These are phyloP conservation scores for Cladosporium velox DNA, from an alignment of 2,329 filamentous ascomycete species.

Conservation along the genomic window DNA sequence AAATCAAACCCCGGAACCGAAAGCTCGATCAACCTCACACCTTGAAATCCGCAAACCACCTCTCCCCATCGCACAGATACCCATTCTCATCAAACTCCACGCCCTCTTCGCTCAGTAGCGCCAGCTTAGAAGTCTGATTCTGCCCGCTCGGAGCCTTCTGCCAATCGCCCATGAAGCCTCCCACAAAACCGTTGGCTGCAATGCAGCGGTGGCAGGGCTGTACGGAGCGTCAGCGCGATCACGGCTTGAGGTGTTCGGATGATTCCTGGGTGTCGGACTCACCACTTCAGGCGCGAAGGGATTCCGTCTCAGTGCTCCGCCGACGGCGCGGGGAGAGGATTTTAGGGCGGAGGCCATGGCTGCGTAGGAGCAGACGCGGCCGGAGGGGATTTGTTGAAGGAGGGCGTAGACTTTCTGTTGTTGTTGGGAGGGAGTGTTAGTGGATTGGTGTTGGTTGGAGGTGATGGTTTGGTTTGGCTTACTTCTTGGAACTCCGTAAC, in stretches of 20 bases:
- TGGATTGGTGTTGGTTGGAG: not conserved
- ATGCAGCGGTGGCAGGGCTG: slow-evolving; percentile 16
- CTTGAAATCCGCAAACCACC: slow-evolving; percentile 14
- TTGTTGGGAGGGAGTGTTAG: not conserved
- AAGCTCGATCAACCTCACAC: not conserved
- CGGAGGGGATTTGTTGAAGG: slow-evolving; percentile 74
- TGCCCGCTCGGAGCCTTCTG: slow-evolving; percentile 62
- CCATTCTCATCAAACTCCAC: slow-evolving; percentile 64
- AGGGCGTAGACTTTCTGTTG: slow-evolving; percentile 61
- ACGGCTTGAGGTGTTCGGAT: slow-evolving; percentile 50
- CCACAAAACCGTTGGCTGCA: slow-evolving; percentile 46
- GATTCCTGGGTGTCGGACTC: slow-evolving; percentile 56
- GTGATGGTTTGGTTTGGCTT: not conserved
- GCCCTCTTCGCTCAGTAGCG: slow-evolving; percentile 63
- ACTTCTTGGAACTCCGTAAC: slow-evolving; percentile 19
- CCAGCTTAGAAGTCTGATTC: slow-evolving; percentile 65
- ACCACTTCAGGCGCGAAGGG: slow-evolving; percentile 80
- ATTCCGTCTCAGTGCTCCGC: slow-evolving; percentile 74
- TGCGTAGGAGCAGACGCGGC: slow-evolving; percentile 76
- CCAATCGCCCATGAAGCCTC: slow-evolving; percentile 71
- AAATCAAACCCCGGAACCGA: too few relatives aligned
- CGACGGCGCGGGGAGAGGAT: slow-evolving; percentile 75
- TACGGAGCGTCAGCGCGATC: not conserved
- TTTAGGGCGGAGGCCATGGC: slow-evolving; percentile 66
- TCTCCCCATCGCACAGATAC: slow-evolving; percentile 54